Evolutionary conservation across 495 filamentous ascomycete species (phyloP).

Genomic region (Penicillium turbatum): DNA sequence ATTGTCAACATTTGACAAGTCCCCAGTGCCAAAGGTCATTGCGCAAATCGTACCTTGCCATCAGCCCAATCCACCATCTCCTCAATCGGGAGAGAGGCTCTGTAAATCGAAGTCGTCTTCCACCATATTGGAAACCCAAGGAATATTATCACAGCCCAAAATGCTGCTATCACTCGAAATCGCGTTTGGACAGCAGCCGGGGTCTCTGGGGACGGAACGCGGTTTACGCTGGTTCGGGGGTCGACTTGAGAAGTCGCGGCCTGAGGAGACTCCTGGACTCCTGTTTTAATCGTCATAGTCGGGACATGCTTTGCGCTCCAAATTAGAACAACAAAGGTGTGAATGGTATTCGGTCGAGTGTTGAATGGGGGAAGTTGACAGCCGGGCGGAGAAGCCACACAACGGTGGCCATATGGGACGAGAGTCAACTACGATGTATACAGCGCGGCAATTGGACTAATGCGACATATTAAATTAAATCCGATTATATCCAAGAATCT

Average conservation of each 20-base stretch:
- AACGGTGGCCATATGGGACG: conserved; percentile 9
- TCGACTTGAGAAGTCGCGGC: conserved; percentile 13
- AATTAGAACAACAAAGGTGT: conserved; percentile 10
- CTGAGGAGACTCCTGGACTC: conserved; percentile 37
- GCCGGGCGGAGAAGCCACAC: conserved; percentile 22
- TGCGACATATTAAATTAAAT: background rate
- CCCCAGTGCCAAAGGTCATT: background rate
- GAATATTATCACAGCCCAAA: conserved; percentile 82
- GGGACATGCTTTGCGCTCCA: conserved; percentile 35
- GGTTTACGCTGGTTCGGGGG: conserved; percentile 27
- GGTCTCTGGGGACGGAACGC: conserved; percentile 69
- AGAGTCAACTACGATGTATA: background rate
- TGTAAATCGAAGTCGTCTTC: conserved; percentile 91
- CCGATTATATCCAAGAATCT: too few species aligned
- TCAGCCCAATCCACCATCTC: conserved; percentile 93
- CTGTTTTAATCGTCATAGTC: conserved; percentile 38
- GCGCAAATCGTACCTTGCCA: conserved; percentile 61
- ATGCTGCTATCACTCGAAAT: conserved; percentile 73
- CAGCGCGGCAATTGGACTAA: background rate
- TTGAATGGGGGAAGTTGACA: conserved; percentile 12
- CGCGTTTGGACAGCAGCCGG: conserved; percentile 62
- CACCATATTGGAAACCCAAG: conserved; percentile 95
- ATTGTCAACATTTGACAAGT: conserved; percentile 14
- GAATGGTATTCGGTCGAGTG: background rate
- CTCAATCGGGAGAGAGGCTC: conserved; percentile 75